Evolutionary conservation across 495 filamentous ascomycete species (phyloP).

Genomic region (Tuber borchii): DNA sequence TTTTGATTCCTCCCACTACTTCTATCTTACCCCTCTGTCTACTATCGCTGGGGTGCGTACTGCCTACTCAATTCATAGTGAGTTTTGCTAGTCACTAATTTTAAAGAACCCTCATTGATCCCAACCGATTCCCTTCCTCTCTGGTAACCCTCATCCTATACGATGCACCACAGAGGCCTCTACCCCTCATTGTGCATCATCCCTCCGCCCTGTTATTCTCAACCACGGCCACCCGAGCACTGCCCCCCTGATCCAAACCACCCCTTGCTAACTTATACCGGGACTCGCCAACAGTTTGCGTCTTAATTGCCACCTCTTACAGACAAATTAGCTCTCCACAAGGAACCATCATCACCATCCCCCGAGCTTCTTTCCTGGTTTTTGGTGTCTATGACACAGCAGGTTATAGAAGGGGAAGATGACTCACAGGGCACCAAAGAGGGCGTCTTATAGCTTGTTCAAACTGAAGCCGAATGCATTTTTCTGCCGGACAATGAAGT

Average conservation of each 20-base stretch:
- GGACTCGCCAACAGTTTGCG: constrained; percentile 79
- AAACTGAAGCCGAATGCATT: constrained; percentile 90
- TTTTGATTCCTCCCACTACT: background rate
- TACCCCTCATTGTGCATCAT: constrained; percentile 81
- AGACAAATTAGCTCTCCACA: constrained; percentile 93
- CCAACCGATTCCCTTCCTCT: constrained; percentile 20
- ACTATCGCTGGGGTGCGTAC: background rate
- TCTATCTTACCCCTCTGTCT: background rate
- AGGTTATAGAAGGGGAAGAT: constrained; percentile 86
- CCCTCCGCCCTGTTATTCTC: constrained; percentile 79
- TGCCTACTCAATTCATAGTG: background rate
- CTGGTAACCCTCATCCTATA: constrained; percentile 59
- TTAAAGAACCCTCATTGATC: constrained; percentile 18
- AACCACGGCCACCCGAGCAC: constrained; percentile 86
- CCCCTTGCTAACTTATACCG: constrained; percentile 81
- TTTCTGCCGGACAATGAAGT: constrained; percentile 93
- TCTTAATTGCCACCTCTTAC: constrained; percentile 79
- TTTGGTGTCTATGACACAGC: constrained; percentile 74
- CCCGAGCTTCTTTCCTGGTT: constrained; percentile 89
- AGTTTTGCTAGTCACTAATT: constrained; percentile 16
- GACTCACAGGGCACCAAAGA: constrained; percentile 73
- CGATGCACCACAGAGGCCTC: constrained; percentile 81
- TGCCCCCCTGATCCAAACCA: constrained; percentile 90
- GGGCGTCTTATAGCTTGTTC: constrained; percentile 76
- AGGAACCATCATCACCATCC: constrained; percentile 91